Evolutionary conservation across 2,329 filamentous ascomycete genomes (phyloP).

Genomic region (Clonostachys chloroleuca): DNA sequence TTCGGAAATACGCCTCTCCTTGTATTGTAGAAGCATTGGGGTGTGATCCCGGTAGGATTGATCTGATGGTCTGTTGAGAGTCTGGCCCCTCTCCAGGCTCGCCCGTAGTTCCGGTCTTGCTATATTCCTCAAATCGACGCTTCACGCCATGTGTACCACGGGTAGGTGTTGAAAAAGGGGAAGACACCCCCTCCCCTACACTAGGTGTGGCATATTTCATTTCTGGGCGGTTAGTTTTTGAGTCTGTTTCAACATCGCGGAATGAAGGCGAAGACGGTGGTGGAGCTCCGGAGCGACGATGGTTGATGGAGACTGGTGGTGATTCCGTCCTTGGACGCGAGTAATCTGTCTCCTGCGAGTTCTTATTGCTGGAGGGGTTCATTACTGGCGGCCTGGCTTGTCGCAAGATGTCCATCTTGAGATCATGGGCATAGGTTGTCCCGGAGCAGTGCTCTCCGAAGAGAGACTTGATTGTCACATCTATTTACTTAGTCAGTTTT

Average conservation of each 20-base stretch:
- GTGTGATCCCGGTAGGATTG: not conserved
- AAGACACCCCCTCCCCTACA: no score
- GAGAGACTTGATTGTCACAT: conserved; percentile 58
- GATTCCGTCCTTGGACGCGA: conserved; percentile 1
- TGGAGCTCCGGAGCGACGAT: no score
- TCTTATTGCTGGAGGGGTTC: not conserved
- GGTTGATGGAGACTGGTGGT: not conserved
- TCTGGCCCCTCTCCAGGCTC: no score
- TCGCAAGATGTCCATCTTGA: conserved; percentile 39
- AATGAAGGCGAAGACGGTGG: no score
- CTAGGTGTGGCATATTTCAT: no score
- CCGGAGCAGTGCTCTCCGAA: conserved; percentile 69
- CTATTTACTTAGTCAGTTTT: conserved; percentile 14
- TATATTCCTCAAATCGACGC: no score
- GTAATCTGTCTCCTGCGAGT: conserved; percentile 1
- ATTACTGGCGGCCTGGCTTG: not conserved
- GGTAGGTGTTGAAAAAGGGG: no score
- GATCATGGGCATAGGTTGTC: conserved; percentile 60
- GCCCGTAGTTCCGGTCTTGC: no score
- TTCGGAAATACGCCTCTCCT: conserved; percentile 24
- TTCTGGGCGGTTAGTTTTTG: no score
- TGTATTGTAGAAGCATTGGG: conserved; percentile 13
- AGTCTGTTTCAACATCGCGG: no score
- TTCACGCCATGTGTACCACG: no score
- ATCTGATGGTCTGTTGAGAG: conserved; percentile 5